Base-by-base conservation (phyloP, 257 asterid species). In the Solanum commersonii region DNA sequence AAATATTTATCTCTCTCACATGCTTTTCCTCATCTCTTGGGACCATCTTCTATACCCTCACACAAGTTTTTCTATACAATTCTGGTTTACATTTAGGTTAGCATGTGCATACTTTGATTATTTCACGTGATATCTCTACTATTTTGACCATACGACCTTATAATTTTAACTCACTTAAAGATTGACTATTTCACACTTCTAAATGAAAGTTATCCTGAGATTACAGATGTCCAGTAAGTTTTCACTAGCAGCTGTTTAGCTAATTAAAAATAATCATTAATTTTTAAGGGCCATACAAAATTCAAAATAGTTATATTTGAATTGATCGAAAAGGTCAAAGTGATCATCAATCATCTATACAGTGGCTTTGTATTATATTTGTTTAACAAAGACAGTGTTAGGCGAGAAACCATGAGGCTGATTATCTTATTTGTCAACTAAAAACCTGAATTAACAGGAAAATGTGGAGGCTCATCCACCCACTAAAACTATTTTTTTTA, bases 391-490 rank as follows among this genome's bases (percentile, higher is more conserved):
- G 60, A 27, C 56, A 13, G 79, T 84, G 56, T 72, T 72, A 6
- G 85, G 33, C 72, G 33, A 40, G 81, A 76, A 84, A 74, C 7
- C 83, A 60, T 86, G 86, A 13, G 29, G 16, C 38, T 70, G 27
- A 2, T 4, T 13, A 83, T 27, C 37, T 29, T 31, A 3, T 67
- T 88, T 40, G 59, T 82, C 89, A 86, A 86, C 68, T 42, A 40
- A 90, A 82, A 82, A 86, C 86, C 63, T 35, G 78, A 83, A 82
- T 90, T 31, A 42, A 85, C 40, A 40, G 8, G 38, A 85, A 85
- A 27, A 37, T 65, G 42, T 3, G 14, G 34, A 37, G 4, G 72
- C 34, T 10, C 44, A 23, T 15, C 16, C 15, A 60, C 37, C 33
- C 29, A 60, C 16, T n/a, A 49, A 52, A 82, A 52, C 29, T 35